These are phyloP conservation scores for Allomyces macrogynus DNA, from an alignment of 192 early-diverging fungal species.

Conservation along the genomic window DNA sequence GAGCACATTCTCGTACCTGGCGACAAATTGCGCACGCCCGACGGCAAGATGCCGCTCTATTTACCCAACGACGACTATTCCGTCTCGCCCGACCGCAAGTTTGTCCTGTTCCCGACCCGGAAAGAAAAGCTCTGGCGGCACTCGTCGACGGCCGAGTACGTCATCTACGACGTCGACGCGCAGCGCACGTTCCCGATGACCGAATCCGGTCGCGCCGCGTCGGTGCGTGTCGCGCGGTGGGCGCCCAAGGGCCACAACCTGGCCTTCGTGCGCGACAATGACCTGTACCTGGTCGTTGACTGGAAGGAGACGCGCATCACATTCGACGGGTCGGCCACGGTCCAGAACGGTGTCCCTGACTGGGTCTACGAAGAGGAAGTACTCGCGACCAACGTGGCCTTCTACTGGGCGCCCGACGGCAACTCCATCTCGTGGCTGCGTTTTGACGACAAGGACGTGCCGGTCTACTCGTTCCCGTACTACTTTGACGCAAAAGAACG, in stretches of 20 bases:
- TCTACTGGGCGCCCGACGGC: slow-evolving; percentile 81
- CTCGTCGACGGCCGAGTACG: slow-evolving; percentile 60
- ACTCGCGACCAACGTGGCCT: slow-evolving; percentile 31
- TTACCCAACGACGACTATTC: slow-evolving; percentile 12
- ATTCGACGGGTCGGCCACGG: slow-evolving; percentile 51
- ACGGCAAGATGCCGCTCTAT: background rate
- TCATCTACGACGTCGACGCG: slow-evolving; percentile 44
- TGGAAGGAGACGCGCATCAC: slow-evolving; percentile 52
- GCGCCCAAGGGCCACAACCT: slow-evolving; percentile 55
- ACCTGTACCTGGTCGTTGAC: slow-evolving; percentile 59
- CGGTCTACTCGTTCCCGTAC: slow-evolving; percentile 49
- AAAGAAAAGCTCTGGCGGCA: slow-evolving; percentile 56
- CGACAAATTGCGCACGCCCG: background rate
- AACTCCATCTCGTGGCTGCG: slow-evolving; percentile 58
- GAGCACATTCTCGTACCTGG: background rate
- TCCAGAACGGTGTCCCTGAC: slow-evolving; percentile 89
- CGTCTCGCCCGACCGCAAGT: slow-evolving; percentile 60
- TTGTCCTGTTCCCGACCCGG: slow-evolving; percentile 50
- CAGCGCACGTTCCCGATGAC: slow-evolving; percentile 39
- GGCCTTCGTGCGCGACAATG: slow-evolving; percentile 71
- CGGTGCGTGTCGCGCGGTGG: slow-evolving; percentile 51
- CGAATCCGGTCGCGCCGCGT: slow-evolving; percentile 12
- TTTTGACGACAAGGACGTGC: slow-evolving; percentile 67
- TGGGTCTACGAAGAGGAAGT: slow-evolving; percentile 99
- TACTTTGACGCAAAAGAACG: slow-evolving; percentile 39